Evolutionary conservation across 441 rosid genomes (phyloP).

Genomic region (Omphalea diandra): DNA sequence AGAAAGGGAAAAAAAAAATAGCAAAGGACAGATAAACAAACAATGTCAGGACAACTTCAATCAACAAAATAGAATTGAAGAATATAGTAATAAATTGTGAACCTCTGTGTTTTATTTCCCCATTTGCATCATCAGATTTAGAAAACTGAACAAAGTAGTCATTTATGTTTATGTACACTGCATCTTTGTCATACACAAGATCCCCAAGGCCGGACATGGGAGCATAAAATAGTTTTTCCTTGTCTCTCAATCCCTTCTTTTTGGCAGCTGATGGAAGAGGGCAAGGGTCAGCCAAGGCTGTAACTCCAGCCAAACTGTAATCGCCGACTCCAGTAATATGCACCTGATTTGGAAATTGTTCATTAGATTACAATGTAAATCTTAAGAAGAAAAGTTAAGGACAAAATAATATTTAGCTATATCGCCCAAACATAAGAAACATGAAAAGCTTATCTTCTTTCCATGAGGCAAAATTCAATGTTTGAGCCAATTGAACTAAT

Average conservation of each 20-base stretch:
- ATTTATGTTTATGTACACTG: conserved; percentile 89
- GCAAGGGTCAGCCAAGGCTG: conserved; percentile 85
- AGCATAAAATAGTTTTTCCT: conserved; percentile 86
- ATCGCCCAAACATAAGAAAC: not conserved
- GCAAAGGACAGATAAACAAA: not conserved
- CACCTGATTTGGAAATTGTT: conserved; percentile 48
- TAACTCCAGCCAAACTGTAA: conserved; percentile 68
- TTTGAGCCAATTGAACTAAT: not conserved
- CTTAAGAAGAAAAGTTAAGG: not conserved
- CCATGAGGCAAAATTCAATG: not conserved
- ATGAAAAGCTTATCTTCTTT: not conserved
- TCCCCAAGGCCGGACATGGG: conserved; percentile 99
- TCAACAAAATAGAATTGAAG: no score
- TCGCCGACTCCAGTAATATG: conserved; percentile 99
- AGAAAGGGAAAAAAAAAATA: not conserved
- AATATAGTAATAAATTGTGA: no score
- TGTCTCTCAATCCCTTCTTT: conserved; percentile 85
- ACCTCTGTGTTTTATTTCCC: conserved; percentile 57
- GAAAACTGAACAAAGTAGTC: conserved; percentile 89
- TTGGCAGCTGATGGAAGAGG: conserved; percentile 90
- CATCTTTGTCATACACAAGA: conserved; percentile 90
- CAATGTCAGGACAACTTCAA: not conserved
- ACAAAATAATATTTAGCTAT: not conserved
- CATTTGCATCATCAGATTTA: conserved; percentile 59
- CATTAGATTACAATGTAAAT: conserved; percentile 11